Percentiles rank a stretch among this genome's conserved stretches.
phyloP scores from a whole-genome alignment of 2,329 filamentous ascomycete genomes.

The Nemania serpens region DNA sequence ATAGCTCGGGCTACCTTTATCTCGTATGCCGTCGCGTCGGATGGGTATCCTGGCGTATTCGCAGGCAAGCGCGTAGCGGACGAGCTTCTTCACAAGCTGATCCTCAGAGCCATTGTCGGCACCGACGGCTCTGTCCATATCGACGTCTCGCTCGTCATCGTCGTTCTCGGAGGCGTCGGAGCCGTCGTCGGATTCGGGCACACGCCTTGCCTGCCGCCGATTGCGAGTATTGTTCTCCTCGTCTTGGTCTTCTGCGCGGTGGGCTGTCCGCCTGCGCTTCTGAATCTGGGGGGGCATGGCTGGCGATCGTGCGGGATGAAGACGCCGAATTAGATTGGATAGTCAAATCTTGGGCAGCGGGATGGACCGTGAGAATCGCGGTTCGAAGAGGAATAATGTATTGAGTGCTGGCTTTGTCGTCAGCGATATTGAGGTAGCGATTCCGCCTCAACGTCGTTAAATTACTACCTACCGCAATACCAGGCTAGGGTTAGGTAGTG shows the following conservation, averaged over 20 bases:
- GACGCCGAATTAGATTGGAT: background rate
- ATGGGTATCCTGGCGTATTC: slow-evolving; percentile 67
- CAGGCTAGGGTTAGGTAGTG: no score
- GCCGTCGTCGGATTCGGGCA: slow-evolving; percentile 32
- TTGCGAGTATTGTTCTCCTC: slow-evolving; percentile 40
- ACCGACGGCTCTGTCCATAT: slow-evolving; percentile 28
- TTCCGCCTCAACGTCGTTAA: no score
- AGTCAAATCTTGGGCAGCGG: background rate
- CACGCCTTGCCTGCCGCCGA: slow-evolving; percentile 35
- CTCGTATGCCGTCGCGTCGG: slow-evolving; percentile 64
- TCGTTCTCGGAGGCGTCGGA: slow-evolving; percentile 43
- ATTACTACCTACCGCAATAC: no score
- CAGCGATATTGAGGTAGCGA: no score
- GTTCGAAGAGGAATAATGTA: no score
- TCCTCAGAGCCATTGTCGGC: slow-evolving; percentile 45
- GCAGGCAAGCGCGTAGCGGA: slow-evolving; percentile 70
- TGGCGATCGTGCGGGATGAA: no score
- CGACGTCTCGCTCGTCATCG: slow-evolving; percentile 22
- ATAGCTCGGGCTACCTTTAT: slow-evolving; percentile 56
- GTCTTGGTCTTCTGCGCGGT: slow-evolving; percentile 41
- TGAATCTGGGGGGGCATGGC: slow-evolving; percentile 39
- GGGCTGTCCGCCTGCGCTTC: slow-evolving; percentile 40
- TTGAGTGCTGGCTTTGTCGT: no score
- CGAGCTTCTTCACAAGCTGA: slow-evolving; percentile 66
- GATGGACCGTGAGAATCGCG: background rate